These are phyloP conservation scores for Striga hermonthica DNA, from an alignment of 305 asterid species.

Conservation along the genomic window DNA sequence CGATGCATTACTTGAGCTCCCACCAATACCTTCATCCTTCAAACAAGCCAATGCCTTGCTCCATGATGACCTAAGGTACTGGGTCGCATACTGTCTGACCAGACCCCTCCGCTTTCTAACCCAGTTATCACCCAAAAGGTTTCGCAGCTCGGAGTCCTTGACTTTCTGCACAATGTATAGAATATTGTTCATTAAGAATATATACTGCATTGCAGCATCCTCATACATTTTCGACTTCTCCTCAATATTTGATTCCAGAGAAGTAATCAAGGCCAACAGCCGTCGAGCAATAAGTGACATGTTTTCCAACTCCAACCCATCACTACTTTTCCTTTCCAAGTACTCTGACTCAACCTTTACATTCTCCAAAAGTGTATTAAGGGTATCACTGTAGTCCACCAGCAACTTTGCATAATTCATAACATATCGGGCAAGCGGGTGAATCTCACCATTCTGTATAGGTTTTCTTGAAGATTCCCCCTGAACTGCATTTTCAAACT, in stretches of 20 bases:
- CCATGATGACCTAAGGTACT: conserved; percentile 78
- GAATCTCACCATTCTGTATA: conserved; percentile 78
- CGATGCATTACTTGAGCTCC: conserved; percentile 58
- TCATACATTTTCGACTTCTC: conserved; percentile 82
- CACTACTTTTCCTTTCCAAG: conserved; percentile 35
- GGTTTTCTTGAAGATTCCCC: conserved; percentile 82
- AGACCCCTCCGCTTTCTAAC: conserved; percentile 65
- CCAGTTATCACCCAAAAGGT: conserved; percentile 74
- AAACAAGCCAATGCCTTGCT: conserved; percentile 56
- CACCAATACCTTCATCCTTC: conserved; percentile 68
- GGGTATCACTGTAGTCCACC: conserved; percentile 77
- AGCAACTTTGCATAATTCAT: conserved; percentile 90
- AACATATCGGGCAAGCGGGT: conserved; percentile 85
- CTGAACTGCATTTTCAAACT: conserved; percentile 87
- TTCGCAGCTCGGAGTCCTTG: conserved; percentile 60
- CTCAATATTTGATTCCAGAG: conserved; percentile 77
- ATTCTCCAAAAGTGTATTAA: conserved; percentile 59
- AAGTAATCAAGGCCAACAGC: conserved; percentile 54
- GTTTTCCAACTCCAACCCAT: conserved; percentile 47
- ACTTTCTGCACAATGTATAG: conserved; percentile 71
- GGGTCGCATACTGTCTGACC: conserved; percentile 61
- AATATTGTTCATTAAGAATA: conserved; percentile 69
- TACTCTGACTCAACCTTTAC: conserved; percentile 37
- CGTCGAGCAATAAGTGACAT: conserved; percentile 54
- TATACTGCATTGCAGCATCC: conserved; percentile 61